Base-by-base conservation (phyloP, 768 basidiomycete genomes). In the Austroboletus festivus region DNA sequence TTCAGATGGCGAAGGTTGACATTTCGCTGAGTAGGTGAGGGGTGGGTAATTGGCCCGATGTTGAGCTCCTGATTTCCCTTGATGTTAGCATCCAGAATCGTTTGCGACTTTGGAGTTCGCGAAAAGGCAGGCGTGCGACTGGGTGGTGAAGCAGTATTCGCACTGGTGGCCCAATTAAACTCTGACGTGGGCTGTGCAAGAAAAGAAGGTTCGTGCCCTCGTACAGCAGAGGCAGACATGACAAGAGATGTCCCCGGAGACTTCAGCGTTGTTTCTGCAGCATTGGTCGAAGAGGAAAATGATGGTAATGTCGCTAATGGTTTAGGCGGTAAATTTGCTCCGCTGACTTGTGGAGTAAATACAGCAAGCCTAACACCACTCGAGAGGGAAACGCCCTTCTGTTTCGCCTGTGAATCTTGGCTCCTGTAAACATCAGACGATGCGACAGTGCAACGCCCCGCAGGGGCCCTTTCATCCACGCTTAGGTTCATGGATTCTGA, bases 1-100 rank as follows among this genome's bases (percentile, higher is more conserved):
- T 61, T 68, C 42, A 67, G 45, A 47, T 67, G 65, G 34, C 65
- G 67, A 30, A 67, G 63, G 46, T 67, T 67, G 1, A 60, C 62
- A 3, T 52, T 64, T 35, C 40, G 58, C 22, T 67, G 60, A 23
- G 62, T 45, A 3, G 64, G 62, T 3, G 65, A 68, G 9, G 60
- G 41, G 11, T 49, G 44, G 1, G 37, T 19, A 22, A 38, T n/a
- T 18, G 65, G 65, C 28, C 55, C 55, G 8, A 67, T 53, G 33
- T 56, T 52, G n/a, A 59, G 41, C 19, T 64, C 58, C 30, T 52
- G 48, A n/a, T 41, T 52, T 20, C 22, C 48, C 7, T 23, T 43
- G 7, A 13, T 24, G 24, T 44, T 31, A 19, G 26, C 39, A 5
- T 57, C 56, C 20, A 67, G 26, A 31, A 64, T 4, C 3, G 57